Base-by-base conservation (phyloP, 352 stramenopile species). In the Phytophthora brassicae region DNA sequence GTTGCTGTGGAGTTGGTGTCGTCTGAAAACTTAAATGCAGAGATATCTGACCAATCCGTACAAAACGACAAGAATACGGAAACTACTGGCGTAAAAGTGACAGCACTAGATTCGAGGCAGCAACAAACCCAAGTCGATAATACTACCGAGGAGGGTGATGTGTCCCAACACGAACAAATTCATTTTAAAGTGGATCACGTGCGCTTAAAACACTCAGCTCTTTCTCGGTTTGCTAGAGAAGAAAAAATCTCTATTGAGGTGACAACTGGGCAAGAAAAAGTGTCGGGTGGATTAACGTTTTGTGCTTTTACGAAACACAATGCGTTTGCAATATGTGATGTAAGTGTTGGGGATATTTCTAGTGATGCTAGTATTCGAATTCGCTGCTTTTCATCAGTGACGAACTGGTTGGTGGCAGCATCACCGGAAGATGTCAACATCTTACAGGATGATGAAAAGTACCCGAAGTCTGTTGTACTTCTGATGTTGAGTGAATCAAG, bases 241-340 rank as follows among this genome's bases (percentile, higher is more conserved):
- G 75, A 89, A 59, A 61, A 42, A 5, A 48, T 89, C 11, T 68
- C 60, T 11, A 31, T 89, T 4, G 73, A 86, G 41, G 23, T 84
- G 2, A 36, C 51, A 3, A 14, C 71, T 53, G 70, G 68, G 3
- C 38, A 64, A 19, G 48, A 74, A 28, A 56, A 45, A 5, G 20
- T 62, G 6, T 52, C 58, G 6, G 63, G 54, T 14, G 46, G 33
- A 3, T 62, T 85, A 24, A 48, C 33, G 4, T 78, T 87, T 61
- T 68, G 63, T 39, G 61, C 62, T 0, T 83, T 75, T 39, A 81
- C 67, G 11, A 79, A 75, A 14, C 56, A 72, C 1, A 45, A 81
- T 23, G 59, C 65, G 8, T 57, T 87, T 24, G 79, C 36, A 70
- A 77, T 47, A 13, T 69, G 12, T 28, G 35, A 46, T 12, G 22